These are phyloP conservation scores for Musa itinerans DNA, from an alignment of 176 grass and related monocot species.

Conservation along the genomic window DNA sequence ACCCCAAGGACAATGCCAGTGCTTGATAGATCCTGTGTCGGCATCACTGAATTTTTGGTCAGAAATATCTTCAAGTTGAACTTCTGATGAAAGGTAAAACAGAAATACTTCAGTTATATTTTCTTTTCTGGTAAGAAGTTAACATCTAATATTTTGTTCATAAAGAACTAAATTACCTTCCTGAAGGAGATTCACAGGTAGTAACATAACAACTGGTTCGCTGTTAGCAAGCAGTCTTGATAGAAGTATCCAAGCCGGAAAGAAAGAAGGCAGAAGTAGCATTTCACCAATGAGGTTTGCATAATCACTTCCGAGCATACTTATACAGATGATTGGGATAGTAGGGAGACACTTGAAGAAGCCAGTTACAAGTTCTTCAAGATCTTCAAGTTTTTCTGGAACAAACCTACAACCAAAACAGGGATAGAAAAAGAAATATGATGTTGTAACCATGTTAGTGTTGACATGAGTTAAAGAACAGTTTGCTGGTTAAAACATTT, in stretches of 20 bases:
- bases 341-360: conserved; percentile 67
- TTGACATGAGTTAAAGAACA: not conserved
- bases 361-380: conserved; percentile 52
- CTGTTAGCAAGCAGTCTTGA: conserved; percentile 64
- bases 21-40: conserved; percentile 26
- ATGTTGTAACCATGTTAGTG: conserved; percentile 5
- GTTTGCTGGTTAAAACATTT: conserved; percentile 13
- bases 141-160: conserved; percentile 4
- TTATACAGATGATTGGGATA: conserved; percentile 76
- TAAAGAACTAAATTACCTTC: conserved; percentile 40
- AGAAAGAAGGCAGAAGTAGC: conserved; percentile 41
- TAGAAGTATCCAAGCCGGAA: conserved; percentile 73
- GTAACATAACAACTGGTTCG: conserved; percentile 62
- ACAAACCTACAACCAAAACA: conserved; percentile 34
- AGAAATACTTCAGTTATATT: conserved; percentile 5
- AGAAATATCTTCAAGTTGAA: conserved; percentile 28
- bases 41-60: conserved; percentile 25
- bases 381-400: conserved; percentile 36
- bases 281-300: conserved; percentile 43
- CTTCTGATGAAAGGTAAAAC: conserved; percentile 38
- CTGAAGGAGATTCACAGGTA: conserved; percentile 46
- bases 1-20: conserved; percentile 73
- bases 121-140: not conserved
- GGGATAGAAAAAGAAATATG: not conserved
- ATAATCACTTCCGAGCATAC: conserved; percentile 73